Conservation (phyloP, 768 basidiomycete species). For the Hysterangium stoloniferum region DNA sequence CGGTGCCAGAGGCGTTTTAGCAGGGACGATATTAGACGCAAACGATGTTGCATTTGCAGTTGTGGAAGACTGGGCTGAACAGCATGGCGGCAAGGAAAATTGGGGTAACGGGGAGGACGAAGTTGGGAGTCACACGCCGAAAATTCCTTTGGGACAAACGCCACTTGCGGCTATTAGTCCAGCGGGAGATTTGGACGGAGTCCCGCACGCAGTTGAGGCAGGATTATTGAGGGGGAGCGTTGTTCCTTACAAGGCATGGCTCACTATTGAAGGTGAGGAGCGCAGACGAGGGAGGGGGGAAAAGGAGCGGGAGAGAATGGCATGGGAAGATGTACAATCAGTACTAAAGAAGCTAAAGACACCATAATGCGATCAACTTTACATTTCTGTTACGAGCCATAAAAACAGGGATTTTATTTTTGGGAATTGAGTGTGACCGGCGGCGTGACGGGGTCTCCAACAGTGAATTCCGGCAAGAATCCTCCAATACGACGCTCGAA, state of each 20-base stretch:
- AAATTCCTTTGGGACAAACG: conserved; percentile 8
- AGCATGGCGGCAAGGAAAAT: conserved; percentile 11
- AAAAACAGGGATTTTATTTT: too few species aligned
- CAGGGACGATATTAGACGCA: conserved; percentile 89
- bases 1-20: conserved; percentile 88
- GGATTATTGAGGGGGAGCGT: conserved; percentile 37
- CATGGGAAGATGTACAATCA: conserved; percentile 57
- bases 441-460: too few species aligned
- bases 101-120: conserved; percentile 7
- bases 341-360: too few species aligned
- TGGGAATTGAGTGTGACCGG: too few species aligned
- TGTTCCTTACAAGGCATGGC: conserved; percentile 69
- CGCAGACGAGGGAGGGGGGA: conserved; percentile 46
- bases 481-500: too few species aligned
- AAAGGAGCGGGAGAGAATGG: conserved; percentile 75
- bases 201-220: conserved; percentile 40
- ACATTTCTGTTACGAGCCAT: too few species aligned
- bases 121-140: conserved; percentile 16
- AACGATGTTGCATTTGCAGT: conserved; percentile 71
- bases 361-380: too few species aligned
- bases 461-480: too few species aligned
- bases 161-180: conserved; percentile 20
- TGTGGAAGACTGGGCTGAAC: conserved; percentile 40
- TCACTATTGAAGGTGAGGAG: conserved; percentile 66
- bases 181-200: conserved; percentile 31